phyloP scores from a whole-genome alignment of 2,329 filamentous ascomycete genomes.

The Blumeria hordei region DNA sequence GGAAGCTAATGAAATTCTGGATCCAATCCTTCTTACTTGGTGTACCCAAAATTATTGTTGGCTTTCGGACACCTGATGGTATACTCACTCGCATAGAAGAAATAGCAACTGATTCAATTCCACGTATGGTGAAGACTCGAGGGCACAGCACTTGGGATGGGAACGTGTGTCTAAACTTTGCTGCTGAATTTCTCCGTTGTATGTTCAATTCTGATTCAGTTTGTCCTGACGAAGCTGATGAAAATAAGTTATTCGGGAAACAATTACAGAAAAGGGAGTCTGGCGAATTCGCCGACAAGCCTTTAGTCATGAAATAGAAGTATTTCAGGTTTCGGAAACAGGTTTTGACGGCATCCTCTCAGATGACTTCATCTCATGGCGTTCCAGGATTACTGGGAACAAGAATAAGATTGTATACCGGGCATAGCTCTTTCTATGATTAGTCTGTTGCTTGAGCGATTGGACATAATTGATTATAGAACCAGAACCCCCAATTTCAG shows the following conservation, averaged over 20 bases:
- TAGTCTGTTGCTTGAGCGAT: too few relatives aligned
- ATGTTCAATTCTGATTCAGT: constrained; percentile 16
- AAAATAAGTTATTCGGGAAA: constrained; percentile 32
- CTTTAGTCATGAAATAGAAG: constrained; percentile 40
- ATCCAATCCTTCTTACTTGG: constrained; percentile 86
- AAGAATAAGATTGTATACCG: too few relatives aligned
- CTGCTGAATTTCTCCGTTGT: constrained; percentile 56
- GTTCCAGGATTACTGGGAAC: constrained; percentile 8
- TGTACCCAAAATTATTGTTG: constrained; percentile 76
- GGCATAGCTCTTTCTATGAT: too few relatives aligned
- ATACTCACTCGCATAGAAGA: constrained; percentile 51
- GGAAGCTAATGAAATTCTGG: constrained; percentile 90
- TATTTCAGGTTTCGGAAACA: constrained; percentile 47
- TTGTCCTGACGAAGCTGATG: constrained; percentile 4
- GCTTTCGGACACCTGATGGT: constrained; percentile 54
- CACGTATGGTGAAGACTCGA: constrained; percentile 42
- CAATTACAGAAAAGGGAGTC: constrained; percentile 40
- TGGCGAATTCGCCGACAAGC: constrained; percentile 54
- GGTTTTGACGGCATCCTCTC: constrained; percentile 58
- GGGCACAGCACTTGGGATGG: constrained; percentile 60
- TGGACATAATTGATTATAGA: too few relatives aligned
- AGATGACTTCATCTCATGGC: constrained; percentile 54
- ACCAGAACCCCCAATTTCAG: too few relatives aligned
- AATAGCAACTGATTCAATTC: constrained; percentile 57
- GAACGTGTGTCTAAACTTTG: constrained; percentile 83